These are phyloP conservation scores for Cordyceps farinosa DNA, from an alignment of 2,329 filamentous ascomycete species.

Conservation along the genomic window DNA sequence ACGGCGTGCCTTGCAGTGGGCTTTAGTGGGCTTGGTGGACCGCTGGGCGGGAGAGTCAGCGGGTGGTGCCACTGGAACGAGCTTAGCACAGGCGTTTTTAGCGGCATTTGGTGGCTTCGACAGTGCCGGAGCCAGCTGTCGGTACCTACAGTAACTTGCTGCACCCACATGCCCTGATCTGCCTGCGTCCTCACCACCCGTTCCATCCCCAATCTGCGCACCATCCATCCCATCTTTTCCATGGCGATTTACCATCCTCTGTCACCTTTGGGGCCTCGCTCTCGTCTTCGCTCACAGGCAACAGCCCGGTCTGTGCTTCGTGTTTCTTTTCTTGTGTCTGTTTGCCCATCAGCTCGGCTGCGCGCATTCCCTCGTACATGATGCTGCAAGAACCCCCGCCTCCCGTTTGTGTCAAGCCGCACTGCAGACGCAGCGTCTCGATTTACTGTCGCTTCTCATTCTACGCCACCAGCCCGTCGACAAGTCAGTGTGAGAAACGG, in stretches of 20 bases:
- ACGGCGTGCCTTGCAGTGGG: not conserved
- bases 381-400: not conserved
- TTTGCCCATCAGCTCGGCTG: not conserved
- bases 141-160: not conserved
- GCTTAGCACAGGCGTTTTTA: not conserved
- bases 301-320: not conserved
- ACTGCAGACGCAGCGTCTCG: not conserved
- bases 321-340: not conserved
- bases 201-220: not conserved
- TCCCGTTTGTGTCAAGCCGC: conserved; percentile 4
- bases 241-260: not conserved
- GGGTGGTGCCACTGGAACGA: not conserved
- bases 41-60: not conserved
- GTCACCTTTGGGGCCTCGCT: not conserved
- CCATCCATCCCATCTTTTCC: not conserved
- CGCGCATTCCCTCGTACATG: not conserved
- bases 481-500: not conserved
- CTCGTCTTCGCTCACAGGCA: not conserved
- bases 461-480: not conserved
- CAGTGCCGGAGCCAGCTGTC: too few relatives aligned
- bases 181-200: not conserved
- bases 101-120: not conserved
- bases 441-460: not conserved
- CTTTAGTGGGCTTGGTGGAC: not conserved
- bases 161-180: not conserved